Conservation (phyloP, 352 stramenopile species). For the Globisporangium heterothallicum region DNA sequence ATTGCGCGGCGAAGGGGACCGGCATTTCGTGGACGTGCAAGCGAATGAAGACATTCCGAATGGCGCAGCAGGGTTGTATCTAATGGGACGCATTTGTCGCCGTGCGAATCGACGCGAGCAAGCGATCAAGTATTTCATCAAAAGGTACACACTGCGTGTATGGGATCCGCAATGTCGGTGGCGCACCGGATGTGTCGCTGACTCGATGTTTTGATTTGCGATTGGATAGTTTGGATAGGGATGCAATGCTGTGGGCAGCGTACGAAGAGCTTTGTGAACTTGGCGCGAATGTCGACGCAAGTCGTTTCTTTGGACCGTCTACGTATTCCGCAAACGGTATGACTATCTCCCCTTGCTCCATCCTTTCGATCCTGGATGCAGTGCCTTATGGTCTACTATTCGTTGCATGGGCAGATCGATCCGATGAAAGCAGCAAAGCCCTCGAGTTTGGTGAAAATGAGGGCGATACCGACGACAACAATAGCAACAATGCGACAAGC, state of each 20-base stretch:
- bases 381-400: background rate
- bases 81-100: conserved; percentile 90
- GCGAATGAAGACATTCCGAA: conserved; percentile 59
- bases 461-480: conserved; percentile 20
- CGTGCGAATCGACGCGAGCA: conserved; percentile 85
- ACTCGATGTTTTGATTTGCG: conserved; percentile 2
- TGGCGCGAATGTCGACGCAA: conserved; percentile 64
- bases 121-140: conserved; percentile 89
- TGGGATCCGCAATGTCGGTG: background rate
- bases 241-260: conserved; percentile 89
- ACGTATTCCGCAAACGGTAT: conserved; percentile 36
- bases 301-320: conserved; percentile 51
- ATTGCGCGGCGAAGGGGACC: conserved; percentile 52
- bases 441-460: conserved; percentile 16
- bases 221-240: conserved; percentile 75
- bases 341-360: background rate
- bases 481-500: conserved; percentile 18
- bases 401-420: conserved; percentile 6
- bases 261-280: conserved; percentile 93
- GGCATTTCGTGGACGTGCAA: conserved; percentile 16
- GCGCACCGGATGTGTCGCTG: conserved; percentile 1
- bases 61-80: conserved; percentile 87
- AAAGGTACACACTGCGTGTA: conserved; percentile 35
- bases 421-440: conserved; percentile 11
- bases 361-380: no score